Evolutionary conservation across 1,284 basidiomycete species (phyloP).

Genomic region (Microbotryum violaceum): DNA sequence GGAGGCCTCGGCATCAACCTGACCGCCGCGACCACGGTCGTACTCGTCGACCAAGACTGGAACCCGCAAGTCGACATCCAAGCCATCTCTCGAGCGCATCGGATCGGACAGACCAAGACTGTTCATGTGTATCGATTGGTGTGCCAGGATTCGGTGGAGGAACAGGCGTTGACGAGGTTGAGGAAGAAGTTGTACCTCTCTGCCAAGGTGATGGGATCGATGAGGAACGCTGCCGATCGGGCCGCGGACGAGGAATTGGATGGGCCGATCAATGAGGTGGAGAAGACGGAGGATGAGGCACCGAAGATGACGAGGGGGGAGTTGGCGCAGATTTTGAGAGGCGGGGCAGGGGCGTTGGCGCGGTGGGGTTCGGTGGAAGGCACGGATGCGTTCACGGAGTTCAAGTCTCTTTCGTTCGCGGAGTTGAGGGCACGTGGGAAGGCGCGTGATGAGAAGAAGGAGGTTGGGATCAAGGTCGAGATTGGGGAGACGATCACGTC

Average conservation of each 20-base stretch:
- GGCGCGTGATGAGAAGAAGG: slow-evolving; percentile 21
- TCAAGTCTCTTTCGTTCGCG: slow-evolving; percentile 24
- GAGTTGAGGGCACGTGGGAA: slow-evolving; percentile 23
- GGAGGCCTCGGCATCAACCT: slow-evolving; percentile 39
- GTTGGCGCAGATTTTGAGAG: slow-evolving; percentile 17
- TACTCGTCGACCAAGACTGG: slow-evolving; percentile 30
- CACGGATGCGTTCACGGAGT: slow-evolving; percentile 22
- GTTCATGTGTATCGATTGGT: slow-evolving; percentile 33
- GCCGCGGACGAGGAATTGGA: slow-evolving; percentile 42
- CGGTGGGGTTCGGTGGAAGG: slow-evolving; percentile 1
- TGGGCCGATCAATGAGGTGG: slow-evolving; percentile 45
- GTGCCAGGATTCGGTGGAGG: slow-evolving; percentile 50
- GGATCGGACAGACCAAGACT: slow-evolving; percentile 31
- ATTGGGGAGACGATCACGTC: slow-evolving; percentile 14
- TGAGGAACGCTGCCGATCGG: slow-evolving; percentile 53
- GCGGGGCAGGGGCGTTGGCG: slow-evolving; percentile 17
- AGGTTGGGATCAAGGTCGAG: slow-evolving; percentile 21
- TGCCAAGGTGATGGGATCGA: slow-evolving; percentile 51
- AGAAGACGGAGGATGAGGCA: slow-evolving; percentile 46
- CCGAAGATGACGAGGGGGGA: slow-evolving; percentile 46
- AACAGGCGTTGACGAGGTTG: slow-evolving; percentile 58
- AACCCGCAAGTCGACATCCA: slow-evolving; percentile 33
- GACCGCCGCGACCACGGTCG: slow-evolving; percentile 28
- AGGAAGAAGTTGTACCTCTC: slow-evolving; percentile 58
- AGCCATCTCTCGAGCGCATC: slow-evolving; percentile 33